Percentiles rank a stretch among this genome's conserved stretches.
Conservation (phyloP, 768 basidiomycete species). For the Lepiota subincarnata region DNA sequence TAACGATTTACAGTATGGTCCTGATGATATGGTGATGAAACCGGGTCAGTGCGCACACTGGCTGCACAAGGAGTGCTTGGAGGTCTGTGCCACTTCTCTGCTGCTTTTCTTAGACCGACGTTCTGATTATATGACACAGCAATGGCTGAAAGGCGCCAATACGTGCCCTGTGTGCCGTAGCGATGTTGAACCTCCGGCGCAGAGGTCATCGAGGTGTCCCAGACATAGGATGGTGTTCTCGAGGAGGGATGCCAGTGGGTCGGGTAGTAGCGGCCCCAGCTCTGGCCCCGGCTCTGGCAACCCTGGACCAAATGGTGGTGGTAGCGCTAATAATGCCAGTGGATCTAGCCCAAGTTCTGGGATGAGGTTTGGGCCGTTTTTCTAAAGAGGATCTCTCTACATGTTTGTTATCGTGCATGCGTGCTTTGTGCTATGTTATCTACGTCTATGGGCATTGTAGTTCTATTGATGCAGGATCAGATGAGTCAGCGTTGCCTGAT, state of each 20-base stretch:
- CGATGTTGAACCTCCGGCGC: slow-evolving; percentile 31
- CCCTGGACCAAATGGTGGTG: not conserved
- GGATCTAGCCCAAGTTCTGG: not conserved
- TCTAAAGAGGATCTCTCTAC: not conserved
- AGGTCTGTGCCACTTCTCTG: slow-evolving; percentile 40
- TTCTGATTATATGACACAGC: slow-evolving; percentile 33
- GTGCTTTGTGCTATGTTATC: not conserved
- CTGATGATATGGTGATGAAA: slow-evolving; percentile 59
- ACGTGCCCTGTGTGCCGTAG: slow-evolving; percentile 83
- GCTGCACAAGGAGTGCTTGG: slow-evolving; percentile 73
- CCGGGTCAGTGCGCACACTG: slow-evolving; percentile 73
- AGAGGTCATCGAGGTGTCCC: not conserved
- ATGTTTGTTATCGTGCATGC: not conserved
- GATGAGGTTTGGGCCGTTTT: not conserved
- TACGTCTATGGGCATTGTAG: not conserved
- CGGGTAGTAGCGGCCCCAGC: not conserved
- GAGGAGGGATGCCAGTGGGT: not conserved
- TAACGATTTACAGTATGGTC: slow-evolving; percentile 48
- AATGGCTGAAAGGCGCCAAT: slow-evolving; percentile 75
- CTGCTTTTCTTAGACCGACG: not conserved
- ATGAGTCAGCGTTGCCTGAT: slow-evolving; percentile 11
- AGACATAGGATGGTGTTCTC: not conserved
- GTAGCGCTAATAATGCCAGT: not conserved
- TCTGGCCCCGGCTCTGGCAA: not conserved
- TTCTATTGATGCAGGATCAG: slow-evolving; percentile 1